Percentiles rank a stretch among this genome's conserved stretches.
Evolutionary conservation across 2,329 filamentous ascomycete genomes (phyloP).

Genomic region (Phaeomoniella chlamydospora): DNA sequence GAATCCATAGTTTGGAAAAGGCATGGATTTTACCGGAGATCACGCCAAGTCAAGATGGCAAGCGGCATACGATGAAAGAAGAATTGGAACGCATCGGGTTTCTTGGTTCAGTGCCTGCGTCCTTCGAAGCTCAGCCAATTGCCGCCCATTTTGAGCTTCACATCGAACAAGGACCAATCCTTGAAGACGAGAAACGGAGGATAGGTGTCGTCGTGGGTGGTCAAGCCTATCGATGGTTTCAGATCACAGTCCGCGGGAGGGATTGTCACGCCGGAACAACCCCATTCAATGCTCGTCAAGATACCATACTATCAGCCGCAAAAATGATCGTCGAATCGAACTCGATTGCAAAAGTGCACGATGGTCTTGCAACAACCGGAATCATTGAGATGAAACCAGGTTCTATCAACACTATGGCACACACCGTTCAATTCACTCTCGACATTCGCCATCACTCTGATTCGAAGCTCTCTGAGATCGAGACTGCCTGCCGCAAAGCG

Average conservation of each 20-base stretch:
- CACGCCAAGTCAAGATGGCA: constrained; percentile 20
- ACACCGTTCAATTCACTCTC: constrained; percentile 32
- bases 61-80: constrained; percentile 40
- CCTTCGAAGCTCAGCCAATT: constrained; percentile 47
- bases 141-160: constrained; percentile 72
- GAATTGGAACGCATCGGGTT: constrained; percentile 62
- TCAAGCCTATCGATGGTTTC: constrained; percentile 64
- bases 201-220: constrained; percentile 59
- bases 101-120: constrained; percentile 43
- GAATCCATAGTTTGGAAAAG: constrained; percentile 44
- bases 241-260: constrained; percentile 48
- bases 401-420: constrained; percentile 61
- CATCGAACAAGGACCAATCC: constrained; percentile 69
- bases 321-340: constrained; percentile 55
- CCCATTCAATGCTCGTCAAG: constrained; percentile 48
- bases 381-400: constrained; percentile 53
- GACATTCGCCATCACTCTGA: constrained; percentile 10
- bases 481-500: constrained; percentile 6
- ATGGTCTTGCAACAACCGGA: constrained; percentile 54
- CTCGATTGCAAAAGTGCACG: constrained; percentile 41
- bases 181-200: constrained; percentile 48
- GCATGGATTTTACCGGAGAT: constrained; percentile 52
- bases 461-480: constrained; percentile 9
- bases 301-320: constrained; percentile 53
- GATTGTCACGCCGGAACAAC: constrained; percentile 67